Percentiles rank a stretch among this genome's conserved stretches.
These are phyloP conservation scores for Lepidium africanum DNA, from an alignment of 345 rosid genomes.

Conservation along the genomic window DNA sequence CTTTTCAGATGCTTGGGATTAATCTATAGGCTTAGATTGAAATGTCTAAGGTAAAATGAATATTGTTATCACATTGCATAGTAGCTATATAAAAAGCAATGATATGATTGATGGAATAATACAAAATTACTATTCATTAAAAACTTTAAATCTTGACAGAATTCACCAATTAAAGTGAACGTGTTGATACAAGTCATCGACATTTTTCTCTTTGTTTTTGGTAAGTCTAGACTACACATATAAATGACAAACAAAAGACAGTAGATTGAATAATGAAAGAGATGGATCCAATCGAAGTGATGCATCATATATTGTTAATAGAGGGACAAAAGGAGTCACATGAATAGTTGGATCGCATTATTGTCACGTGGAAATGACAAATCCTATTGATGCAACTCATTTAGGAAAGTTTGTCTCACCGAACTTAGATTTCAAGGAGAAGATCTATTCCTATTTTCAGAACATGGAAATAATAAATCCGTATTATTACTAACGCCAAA, in stretches of 20 bases:
- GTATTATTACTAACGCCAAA: neutral
- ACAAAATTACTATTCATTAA: neutral
- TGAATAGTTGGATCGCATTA: constrained; percentile 20
- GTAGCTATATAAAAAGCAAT: neutral
- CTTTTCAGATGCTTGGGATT: neutral
- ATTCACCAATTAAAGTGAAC: neutral
- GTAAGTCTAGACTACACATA: neutral
- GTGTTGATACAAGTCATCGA: neutral
- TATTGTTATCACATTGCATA: neutral
- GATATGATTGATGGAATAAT: neutral
- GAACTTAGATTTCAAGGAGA: neutral
- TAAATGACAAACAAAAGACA: neutral
- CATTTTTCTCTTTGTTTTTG: neutral
- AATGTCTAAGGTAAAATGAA: neutral
- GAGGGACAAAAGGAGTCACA: constrained; percentile 13
- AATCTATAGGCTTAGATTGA: neutral
- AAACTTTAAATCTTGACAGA: neutral
- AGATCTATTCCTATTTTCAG: neutral
- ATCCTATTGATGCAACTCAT: neutral
- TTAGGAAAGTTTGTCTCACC: constrained; percentile 7
- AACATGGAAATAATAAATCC: neutral
- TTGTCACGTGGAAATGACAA: constrained; percentile 20
- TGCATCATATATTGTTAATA: constrained; percentile 3
- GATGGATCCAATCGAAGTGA: constrained; percentile 15
- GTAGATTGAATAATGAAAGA: constrained; percentile 3